Evolutionary conservation across 768 basidiomycete genomes (phyloP).

Genomic region (Nidularia pulvinata): DNA sequence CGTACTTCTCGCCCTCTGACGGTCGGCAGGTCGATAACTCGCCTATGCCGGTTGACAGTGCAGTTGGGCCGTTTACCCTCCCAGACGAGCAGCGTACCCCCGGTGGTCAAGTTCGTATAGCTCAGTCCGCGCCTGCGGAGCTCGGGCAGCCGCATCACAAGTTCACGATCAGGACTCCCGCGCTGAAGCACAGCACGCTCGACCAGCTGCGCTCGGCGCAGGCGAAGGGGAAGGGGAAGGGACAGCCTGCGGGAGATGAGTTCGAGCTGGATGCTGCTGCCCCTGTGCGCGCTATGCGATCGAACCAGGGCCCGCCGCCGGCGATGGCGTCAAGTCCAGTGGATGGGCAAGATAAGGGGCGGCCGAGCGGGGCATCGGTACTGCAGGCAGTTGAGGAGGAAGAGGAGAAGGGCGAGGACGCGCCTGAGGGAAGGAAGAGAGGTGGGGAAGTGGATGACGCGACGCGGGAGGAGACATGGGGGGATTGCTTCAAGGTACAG

Average conservation of each 20-base stretch:
- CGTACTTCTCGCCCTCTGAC: conserved; percentile 34
- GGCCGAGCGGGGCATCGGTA: background rate
- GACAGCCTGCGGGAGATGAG: conserved; percentile 3
- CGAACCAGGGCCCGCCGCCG: conserved; percentile 3
- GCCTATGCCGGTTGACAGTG: conserved; percentile 25
- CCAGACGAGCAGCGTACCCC: background rate
- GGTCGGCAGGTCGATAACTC: conserved; percentile 40
- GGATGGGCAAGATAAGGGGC: background rate
- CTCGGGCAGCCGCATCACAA: conserved; percentile 34
- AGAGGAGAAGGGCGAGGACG: conserved; percentile 4
- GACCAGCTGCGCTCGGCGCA: conserved; percentile 13
- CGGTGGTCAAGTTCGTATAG: conserved; percentile 1
- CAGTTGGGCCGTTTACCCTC: background rate
- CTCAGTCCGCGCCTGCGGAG: conserved; percentile 53
- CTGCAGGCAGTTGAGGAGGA: background rate
- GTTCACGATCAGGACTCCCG: conserved; percentile 21
- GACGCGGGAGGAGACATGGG: conserved; percentile 50
- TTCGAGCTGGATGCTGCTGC: conserved; percentile 40
- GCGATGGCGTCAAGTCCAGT: background rate
- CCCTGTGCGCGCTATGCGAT: conserved; percentile 32
- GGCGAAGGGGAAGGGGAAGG: background rate
- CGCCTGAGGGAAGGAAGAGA: background rate
- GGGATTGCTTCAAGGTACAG: conserved; percentile 77
- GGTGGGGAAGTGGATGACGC: conserved; percentile 15
- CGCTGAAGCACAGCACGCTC: conserved; percentile 22